phyloP scores from a whole-genome alignment of 495 filamentous ascomycete genomes.

The Penicillium bovifimosum region DNA sequence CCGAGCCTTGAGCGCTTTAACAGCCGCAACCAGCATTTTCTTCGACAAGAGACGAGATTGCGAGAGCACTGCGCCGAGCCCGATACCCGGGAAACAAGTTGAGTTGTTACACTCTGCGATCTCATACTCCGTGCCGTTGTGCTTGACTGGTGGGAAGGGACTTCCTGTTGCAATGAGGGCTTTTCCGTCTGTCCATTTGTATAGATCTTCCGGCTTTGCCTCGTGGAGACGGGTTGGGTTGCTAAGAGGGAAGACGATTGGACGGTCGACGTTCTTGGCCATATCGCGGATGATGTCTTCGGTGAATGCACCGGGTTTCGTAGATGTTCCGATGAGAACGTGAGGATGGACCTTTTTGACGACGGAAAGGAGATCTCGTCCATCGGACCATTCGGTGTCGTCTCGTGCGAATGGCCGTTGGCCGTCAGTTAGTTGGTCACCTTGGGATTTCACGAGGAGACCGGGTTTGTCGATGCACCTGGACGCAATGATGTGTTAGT shows the following conservation, averaged over 20 bases:
- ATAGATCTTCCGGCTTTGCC: conserved; percentile 71
- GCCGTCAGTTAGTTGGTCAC: conserved; percentile 53
- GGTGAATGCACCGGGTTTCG: conserved; percentile 73
- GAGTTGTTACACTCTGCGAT: conserved; percentile 89
- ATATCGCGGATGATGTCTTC: conserved; percentile 69
- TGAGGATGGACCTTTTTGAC: conserved; percentile 72
- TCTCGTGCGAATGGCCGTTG: conserved; percentile 64
- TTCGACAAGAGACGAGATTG: conserved; percentile 59
- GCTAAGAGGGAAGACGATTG: conserved; percentile 78
- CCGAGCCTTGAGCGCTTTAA: conserved; percentile 62
- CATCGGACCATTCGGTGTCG: conserved; percentile 57
- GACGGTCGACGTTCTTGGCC: conserved; percentile 69
- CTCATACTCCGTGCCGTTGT: conserved; percentile 58
- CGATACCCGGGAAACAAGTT: conserved; percentile 81
- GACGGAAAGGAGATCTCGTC: conserved; percentile 57
- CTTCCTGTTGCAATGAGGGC: conserved; percentile 81
- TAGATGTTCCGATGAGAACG: conserved; percentile 79
- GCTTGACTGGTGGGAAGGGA: conserved; percentile 73
- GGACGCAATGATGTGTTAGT: background rate
- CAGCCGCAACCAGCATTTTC: conserved; percentile 77
- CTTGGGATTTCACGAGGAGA: conserved; percentile 60
- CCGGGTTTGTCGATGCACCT: conserved; percentile 86
- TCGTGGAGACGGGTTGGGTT: conserved; percentile 86
- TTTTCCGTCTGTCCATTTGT: conserved; percentile 70
- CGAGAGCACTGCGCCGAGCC: conserved; percentile 69